Evolutionary conservation across 495 filamentous ascomycete genomes (phyloP), one percentile per base, ranked within the genome.

Genomic region (Hypoxylon lienhwacheense): DNA sequence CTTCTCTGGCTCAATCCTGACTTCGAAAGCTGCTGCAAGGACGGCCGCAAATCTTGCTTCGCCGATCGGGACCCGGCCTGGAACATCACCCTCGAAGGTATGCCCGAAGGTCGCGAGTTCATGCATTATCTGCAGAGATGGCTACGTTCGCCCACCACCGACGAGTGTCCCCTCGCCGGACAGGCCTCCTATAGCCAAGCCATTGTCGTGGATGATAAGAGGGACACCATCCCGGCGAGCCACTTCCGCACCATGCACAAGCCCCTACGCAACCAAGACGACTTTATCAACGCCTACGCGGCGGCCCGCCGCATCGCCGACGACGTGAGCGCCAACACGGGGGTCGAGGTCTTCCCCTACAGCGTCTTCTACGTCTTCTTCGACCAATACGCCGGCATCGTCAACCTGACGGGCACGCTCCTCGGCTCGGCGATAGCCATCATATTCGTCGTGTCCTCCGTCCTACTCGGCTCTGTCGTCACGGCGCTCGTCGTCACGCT

Each of bases 331-430:
- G 69, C 78, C 32, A 79, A 74, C 40, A 88, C 89, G 8, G 78
- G 80, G 6, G 82, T 89, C 34, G 79, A 86, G 17, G 84, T 97
- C 42, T 98, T 97, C 78, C 91, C 93, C 0, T 98, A 98, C 69
- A 89, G 86, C 32, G 86, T 97, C 59, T 91, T 93, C 67, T 98
- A 98, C 73, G 91, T 98, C 61, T 98, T 97, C 80, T 97, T 98
- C 67, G 92, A 98, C 72, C 93, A 97, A 66, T 98, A 98, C 68
- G 78, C 88, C 1, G 79, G 81, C 48, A 97, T 98, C 56, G 84
- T 93, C 24, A 77, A 72, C 19, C 79, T 97, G 3, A 89, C 93
- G 0, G 84, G 79, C 4, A 80, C 86, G 0, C 81, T 98, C 5
- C 77, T 98, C 45, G 84, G 89, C 26, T 86, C 87, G 4, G 93